Conservation (phyloP, 768 basidiomycete genomes). For the Tulasnella sp. region DNA sequence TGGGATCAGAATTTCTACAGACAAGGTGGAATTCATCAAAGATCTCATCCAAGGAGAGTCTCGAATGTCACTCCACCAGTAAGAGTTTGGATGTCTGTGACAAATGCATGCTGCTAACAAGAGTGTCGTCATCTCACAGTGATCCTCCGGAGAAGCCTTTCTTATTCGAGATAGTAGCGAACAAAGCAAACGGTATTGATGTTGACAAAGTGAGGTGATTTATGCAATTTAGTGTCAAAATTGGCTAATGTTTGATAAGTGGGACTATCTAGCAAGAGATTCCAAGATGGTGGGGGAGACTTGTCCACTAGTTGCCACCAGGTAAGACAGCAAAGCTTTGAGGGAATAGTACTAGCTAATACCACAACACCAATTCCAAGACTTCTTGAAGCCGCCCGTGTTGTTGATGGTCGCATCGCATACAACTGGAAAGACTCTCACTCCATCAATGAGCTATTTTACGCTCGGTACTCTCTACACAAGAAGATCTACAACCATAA, state of each 20-base stretch:
- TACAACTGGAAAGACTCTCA: conserved; percentile 74
- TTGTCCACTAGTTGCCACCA: conserved; percentile 38
- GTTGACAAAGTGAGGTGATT: conserved; percentile 56
- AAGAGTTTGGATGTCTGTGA: neutral
- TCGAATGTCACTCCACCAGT: conserved; percentile 12
- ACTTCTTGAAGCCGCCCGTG: conserved; percentile 59
- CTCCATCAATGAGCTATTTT: conserved; percentile 58
- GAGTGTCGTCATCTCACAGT: conserved; percentile 4
- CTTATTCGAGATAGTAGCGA: conserved; percentile 75
- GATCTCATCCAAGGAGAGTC: conserved; percentile 62
- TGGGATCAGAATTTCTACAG: conserved; percentile 33
- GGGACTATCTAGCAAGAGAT: conserved; percentile 68
- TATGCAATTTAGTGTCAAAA: conserved; percentile 2
- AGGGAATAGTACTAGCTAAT: neutral
- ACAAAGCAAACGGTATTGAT: conserved; percentile 68
- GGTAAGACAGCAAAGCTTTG: conserved; percentile 22
- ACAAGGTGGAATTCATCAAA: conserved; percentile 52
- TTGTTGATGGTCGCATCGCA: conserved; percentile 61
- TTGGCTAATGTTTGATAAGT: conserved; percentile 1
- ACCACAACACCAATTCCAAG: conserved; percentile 28
- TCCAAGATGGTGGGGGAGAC: conserved; percentile 55
- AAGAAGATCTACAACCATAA: conserved; percentile 77
- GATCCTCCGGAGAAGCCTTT: conserved; percentile 45
- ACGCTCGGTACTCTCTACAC: conserved; percentile 65
- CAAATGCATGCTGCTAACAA: neutral